phyloP scores from a whole-genome alignment of 23 red algal genomes.

The Cyanidium caldarium region DNA sequence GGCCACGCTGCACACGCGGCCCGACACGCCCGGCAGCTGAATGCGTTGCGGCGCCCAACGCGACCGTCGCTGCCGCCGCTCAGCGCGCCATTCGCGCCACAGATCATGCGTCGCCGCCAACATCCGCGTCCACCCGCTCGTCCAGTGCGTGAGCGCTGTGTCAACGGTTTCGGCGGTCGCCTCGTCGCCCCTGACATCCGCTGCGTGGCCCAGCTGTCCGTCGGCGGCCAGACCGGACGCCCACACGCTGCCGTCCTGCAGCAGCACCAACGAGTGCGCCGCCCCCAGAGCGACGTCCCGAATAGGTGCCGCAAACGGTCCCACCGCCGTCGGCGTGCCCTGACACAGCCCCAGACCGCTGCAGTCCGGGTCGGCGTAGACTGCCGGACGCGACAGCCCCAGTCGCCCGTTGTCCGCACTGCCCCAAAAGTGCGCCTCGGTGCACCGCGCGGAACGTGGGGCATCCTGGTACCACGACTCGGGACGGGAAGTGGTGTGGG shows the following conservation, averaged over 20 bases:
- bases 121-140: no score
- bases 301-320: background rate
- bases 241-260: background rate
- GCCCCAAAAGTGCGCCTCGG: no score
- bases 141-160: background rate
- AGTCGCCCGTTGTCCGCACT: constrained; percentile 3
- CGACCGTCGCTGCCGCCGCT: background rate
- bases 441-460: no score
- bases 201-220: background rate
- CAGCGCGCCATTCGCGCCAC: no score
- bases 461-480: no score
- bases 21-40: background rate
- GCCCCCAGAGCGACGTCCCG: background rate
- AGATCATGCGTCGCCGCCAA: no score
- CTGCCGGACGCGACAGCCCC: background rate
- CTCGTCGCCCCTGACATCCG: no score
- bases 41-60: background rate
- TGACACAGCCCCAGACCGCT: background rate
- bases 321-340: background rate
- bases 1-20: background rate
- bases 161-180: no score
- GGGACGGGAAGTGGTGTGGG: no score
- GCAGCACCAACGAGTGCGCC: constrained; percentile 3
- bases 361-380: background rate
- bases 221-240: background rate